Conservation (phyloP, 495 filamentous ascomycete genomes). For the Penicillium atrosanguineum region DNA sequence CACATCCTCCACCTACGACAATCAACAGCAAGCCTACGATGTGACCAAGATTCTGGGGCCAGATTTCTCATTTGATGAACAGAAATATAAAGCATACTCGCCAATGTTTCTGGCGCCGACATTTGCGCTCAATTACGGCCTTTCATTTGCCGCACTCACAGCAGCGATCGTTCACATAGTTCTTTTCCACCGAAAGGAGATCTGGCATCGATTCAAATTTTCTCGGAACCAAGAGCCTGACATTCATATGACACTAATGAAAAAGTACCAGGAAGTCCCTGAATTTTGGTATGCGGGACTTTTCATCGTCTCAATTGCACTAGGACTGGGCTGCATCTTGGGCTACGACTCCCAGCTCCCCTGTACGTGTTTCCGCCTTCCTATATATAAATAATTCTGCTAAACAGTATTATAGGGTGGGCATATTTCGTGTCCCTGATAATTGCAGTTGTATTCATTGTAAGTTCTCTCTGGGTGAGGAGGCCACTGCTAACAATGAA, state of each 20-base stretch:
- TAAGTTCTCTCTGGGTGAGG: slow-evolving; percentile 2
- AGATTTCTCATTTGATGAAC: slow-evolving; percentile 51
- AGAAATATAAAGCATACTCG: slow-evolving; percentile 58
- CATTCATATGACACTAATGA: slow-evolving; percentile 27
- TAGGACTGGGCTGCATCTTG: slow-evolving; percentile 53
- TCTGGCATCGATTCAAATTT: slow-evolving; percentile 53
- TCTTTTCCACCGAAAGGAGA: slow-evolving; percentile 55
- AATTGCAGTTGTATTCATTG: slow-evolving; percentile 22
- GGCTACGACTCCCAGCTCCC: slow-evolving; percentile 57
- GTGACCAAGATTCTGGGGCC: slow-evolving; percentile 50
- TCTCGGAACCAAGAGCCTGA: slow-evolving; percentile 54
- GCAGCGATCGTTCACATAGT: slow-evolving; percentile 57
- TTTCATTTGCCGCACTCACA: slow-evolving; percentile 61
- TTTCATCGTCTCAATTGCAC: slow-evolving; percentile 39
- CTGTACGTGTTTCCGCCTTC: slow-evolving; percentile 6
- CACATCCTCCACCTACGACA: slow-evolving; percentile 59
- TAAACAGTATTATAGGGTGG: slow-evolving; percentile 45
- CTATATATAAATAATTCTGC: not conserved
- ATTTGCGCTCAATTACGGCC: slow-evolving; percentile 58
- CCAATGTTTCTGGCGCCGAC: slow-evolving; percentile 62
- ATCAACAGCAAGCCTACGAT: slow-evolving; percentile 55
- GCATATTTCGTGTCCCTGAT: slow-evolving; percentile 52
- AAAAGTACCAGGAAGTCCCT: slow-evolving; percentile 22
- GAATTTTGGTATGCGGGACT: slow-evolving; percentile 25
- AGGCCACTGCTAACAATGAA: not conserved